Evolutionary conservation across 1,284 basidiomycete genomes (phyloP).

Genomic region (Mycena citricolor): DNA sequence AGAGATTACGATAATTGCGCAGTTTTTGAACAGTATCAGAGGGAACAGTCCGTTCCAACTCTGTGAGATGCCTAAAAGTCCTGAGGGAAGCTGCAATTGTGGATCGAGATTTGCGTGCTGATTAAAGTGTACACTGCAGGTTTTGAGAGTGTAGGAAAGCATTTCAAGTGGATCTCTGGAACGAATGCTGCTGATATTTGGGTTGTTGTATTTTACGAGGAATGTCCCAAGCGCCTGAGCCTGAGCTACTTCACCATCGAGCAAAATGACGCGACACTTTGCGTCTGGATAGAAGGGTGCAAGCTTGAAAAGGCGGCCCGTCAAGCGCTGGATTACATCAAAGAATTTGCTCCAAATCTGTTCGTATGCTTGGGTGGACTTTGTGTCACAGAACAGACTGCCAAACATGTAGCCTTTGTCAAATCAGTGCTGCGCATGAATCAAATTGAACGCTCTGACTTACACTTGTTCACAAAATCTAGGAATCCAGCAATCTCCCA

Average conservation of each 20-base stretch:
- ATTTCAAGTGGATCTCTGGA: slow-evolving; percentile 17
- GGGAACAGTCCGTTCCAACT: too few relatives aligned
- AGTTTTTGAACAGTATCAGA: too few relatives aligned
- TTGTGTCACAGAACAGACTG: slow-evolving; percentile 20
- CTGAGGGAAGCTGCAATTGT: too few relatives aligned
- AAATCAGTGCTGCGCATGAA: not conserved
- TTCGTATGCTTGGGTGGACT: slow-evolving; percentile 10
- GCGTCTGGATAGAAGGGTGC: slow-evolving; percentile 11
- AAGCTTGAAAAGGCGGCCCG: slow-evolving; percentile 13
- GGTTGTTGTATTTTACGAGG: slow-evolving; percentile 14
- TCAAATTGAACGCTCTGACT: not conserved
- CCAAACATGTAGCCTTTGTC: slow-evolving; percentile 11
- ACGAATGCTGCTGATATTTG: slow-evolving; percentile 12
- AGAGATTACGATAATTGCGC: too few relatives aligned
- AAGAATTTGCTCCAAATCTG: slow-evolving; percentile 17
- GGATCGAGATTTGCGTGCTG: too few relatives aligned
- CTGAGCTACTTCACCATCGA: slow-evolving; percentile 23
- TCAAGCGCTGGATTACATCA: slow-evolving; percentile 11
- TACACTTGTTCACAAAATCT: slow-evolving; percentile 8
- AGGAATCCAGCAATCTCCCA: slow-evolving; percentile 17
- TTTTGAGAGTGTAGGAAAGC: slow-evolving; percentile 19
- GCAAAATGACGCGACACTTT: slow-evolving; percentile 10
- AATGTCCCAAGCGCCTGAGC: slow-evolving; percentile 21
- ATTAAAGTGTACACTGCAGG: slow-evolving; percentile 21
- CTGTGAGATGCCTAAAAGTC: too few relatives aligned